phyloP scores from a whole-genome alignment of 805 yeast species.

The Barnettozyma californica region DNA sequence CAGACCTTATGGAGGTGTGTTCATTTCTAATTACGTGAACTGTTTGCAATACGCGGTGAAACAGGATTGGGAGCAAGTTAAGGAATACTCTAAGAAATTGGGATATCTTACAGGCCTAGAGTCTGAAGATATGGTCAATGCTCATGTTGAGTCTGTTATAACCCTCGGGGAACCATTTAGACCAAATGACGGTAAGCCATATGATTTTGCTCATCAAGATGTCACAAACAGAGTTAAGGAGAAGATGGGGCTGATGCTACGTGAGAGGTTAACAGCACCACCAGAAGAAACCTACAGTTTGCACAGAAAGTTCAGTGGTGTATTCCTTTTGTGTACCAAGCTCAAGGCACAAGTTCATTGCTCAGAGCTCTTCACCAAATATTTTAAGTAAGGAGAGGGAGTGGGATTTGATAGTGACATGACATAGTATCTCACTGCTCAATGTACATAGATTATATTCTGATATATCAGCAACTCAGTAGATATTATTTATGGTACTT shows the following conservation, averaged over 20 bases:
- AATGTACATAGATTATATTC: not conserved
- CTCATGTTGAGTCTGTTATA: conserved; percentile 87
- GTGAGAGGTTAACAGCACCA: conserved; percentile 91
- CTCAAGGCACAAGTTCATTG: conserved; percentile 81
- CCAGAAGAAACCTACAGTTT: conserved; percentile 98
- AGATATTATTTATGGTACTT: conserved; percentile 16
- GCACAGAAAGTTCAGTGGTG: conserved; percentile 93
- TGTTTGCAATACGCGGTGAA: conserved; percentile 71
- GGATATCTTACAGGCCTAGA: conserved; percentile 94
- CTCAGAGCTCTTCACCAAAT: conserved; percentile 65
- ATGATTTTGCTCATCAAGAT: conserved; percentile 78
- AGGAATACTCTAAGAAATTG: conserved; percentile 58
- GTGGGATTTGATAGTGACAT: not conserved
- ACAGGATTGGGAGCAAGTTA: conserved; percentile 60
- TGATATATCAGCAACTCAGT: not conserved
- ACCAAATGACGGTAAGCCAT: conserved; percentile 43
- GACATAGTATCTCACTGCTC: not conserved
- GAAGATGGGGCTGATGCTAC: conserved; percentile 83
- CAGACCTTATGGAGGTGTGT: conserved; percentile 64
- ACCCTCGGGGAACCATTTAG: conserved; percentile 91
- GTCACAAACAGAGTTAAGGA: conserved; percentile 90
- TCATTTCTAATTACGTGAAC: conserved; percentile 62
- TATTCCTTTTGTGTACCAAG: conserved; percentile 82
- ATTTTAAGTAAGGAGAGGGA: conserved; percentile 33
- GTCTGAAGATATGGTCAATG: conserved; percentile 78